Percentiles rank a stretch among this genome's conserved stretches.
Conservation (phyloP, 1,284 basidiomycete genomes). For the Tilletia horrida region DNA sequence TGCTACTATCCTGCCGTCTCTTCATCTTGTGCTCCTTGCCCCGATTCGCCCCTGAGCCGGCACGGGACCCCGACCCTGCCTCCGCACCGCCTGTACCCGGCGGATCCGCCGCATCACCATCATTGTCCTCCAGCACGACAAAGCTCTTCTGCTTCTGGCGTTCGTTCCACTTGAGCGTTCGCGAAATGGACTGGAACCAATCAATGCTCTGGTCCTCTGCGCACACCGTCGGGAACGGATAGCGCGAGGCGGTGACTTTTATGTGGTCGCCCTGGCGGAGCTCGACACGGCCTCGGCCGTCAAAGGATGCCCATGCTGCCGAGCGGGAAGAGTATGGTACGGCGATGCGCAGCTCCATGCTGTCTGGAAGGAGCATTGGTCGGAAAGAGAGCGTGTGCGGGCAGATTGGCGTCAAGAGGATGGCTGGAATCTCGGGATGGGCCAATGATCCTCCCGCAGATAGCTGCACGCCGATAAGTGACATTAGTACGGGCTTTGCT, state of each 20-base stretch:
- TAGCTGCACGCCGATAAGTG: constrained; percentile 60
- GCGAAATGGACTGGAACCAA: constrained; percentile 94
- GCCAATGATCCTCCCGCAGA: constrained; percentile 97
- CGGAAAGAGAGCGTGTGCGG: constrained; percentile 98
- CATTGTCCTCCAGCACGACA: constrained; percentile 69
- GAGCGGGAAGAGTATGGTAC: constrained; percentile 97
- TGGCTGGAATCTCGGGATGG: constrained; percentile 93
- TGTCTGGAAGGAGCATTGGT: constrained; percentile 91
- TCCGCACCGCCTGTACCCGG: too few species aligned
- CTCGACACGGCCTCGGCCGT: constrained; percentile 93
- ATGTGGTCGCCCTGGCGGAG: constrained; percentile 85
- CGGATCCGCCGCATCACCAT: constrained; percentile 50
- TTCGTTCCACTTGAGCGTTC: constrained; percentile 79
- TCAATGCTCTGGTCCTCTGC: constrained; percentile 95
- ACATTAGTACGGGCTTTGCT: too few species aligned
- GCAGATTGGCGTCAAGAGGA: constrained; percentile 95
- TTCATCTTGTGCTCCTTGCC: constrained; percentile 1
- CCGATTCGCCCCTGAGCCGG: not conserved
- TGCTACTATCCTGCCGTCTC: not conserved
- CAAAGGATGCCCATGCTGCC: constrained; percentile 98
- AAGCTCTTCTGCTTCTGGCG: constrained; percentile 52
- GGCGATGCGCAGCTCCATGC: constrained; percentile 95
- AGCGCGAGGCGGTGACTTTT: constrained; percentile 94
- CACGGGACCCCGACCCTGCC: not conserved
- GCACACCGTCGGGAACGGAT: constrained; percentile 97